Percentiles rank a stretch among this genome's conserved stretches.
Conservation (phyloP, 495 filamentous ascomycete species). For the Penicillium roqueforti region DNA sequence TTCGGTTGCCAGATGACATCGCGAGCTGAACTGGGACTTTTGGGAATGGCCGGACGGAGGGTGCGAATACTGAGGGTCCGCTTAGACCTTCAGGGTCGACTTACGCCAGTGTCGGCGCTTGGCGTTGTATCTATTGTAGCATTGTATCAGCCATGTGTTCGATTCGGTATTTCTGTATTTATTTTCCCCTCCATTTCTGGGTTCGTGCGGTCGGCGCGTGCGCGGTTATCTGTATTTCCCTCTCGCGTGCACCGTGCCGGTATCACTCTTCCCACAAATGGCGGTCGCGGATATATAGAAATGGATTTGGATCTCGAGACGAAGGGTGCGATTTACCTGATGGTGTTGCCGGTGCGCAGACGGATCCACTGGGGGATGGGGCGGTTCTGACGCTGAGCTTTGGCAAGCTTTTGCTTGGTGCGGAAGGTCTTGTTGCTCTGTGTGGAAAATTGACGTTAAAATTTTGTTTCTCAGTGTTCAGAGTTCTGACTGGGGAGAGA, state of each 20-base stretch:
- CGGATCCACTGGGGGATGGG: constrained; percentile 99
- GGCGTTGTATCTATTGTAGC: constrained; percentile 82
- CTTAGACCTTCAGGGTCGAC: constrained; percentile 97
- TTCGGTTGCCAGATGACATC: constrained; percentile 14
- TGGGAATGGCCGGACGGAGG: constrained; percentile 10
- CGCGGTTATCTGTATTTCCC: not conserved
- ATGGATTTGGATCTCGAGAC: constrained; percentile 7
- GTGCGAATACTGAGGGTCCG: constrained; percentile 16
- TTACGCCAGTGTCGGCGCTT: constrained; percentile 99
- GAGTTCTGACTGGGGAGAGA: constrained; percentile 13
- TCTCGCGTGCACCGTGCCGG: not conserved
- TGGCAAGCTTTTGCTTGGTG: constrained; percentile 99
- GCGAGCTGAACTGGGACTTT: constrained; percentile 13
- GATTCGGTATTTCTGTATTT: not conserved
- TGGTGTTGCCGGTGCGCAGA: constrained; percentile 96
- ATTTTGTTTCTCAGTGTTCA: constrained; percentile 4
- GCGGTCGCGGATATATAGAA: not conserved
- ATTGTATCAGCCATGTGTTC: constrained; percentile 20
- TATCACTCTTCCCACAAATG: constrained; percentile 1
- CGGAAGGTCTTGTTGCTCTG: constrained; percentile 99
- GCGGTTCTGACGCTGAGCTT: constrained; percentile 98
- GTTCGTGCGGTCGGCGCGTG: constrained; percentile 4
- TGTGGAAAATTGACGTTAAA: constrained; percentile 16
- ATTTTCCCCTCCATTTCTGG: not conserved
- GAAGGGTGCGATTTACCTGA: constrained; percentile 63